phyloP scores from a whole-genome alignment of 2,329 filamentous ascomycete species.

The Scortechinia acanthostroma region DNA sequence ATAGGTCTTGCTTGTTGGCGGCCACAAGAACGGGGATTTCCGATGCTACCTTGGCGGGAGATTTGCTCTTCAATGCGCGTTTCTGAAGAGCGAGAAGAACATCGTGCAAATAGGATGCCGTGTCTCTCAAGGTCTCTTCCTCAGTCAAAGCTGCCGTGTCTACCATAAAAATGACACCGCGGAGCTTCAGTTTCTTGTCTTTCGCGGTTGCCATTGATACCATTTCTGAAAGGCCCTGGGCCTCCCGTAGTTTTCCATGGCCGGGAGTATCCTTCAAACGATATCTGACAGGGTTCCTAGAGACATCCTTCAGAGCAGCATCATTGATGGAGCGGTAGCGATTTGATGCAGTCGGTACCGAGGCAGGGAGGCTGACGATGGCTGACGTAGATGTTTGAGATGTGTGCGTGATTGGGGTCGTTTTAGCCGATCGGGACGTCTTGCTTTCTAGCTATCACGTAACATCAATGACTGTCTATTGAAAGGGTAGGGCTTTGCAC shows the following conservation, averaged over 20 bases:
- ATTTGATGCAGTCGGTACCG: constrained; percentile 38
- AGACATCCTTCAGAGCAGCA: constrained; percentile 33
- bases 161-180: constrained; percentile 53
- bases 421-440: constrained; percentile 14
- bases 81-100: constrained; percentile 49
- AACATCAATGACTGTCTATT: constrained; percentile 6
- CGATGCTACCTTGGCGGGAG: constrained; percentile 31
- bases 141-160: constrained; percentile 38
- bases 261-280: constrained; percentile 44
- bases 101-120: constrained; percentile 54
- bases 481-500: background rate
- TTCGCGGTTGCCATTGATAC: background rate
- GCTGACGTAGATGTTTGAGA: constrained; percentile 44
- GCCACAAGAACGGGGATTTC: constrained; percentile 49
- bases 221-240: background rate
- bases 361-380: constrained; percentile 37
- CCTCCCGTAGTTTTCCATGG: constrained; percentile 52
- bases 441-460: constrained; percentile 23
- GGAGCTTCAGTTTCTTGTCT: constrained; percentile 23
- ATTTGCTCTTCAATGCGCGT: constrained; percentile 29
- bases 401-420: constrained; percentile 38
- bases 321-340: constrained; percentile 55
- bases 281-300: background rate
- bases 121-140: constrained; percentile 36
- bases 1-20: constrained; percentile 62